Evolutionary conservation across 371 early-diverging fungal genomes (phyloP).

Genomic region (Circinella minor): DNA sequence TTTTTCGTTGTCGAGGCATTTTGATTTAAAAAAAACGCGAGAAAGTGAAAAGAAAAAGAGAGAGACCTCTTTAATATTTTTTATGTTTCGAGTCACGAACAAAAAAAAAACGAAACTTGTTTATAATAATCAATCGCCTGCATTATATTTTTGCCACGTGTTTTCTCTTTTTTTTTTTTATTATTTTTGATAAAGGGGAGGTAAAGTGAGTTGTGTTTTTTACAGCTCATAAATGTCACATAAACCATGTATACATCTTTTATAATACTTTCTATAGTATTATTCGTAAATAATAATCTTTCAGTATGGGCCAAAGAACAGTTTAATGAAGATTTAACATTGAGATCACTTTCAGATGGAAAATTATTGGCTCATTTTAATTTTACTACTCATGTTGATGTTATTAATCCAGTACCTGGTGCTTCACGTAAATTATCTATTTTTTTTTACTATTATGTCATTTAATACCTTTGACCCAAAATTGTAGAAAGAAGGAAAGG

Average conservation of each 20-base stretch:
- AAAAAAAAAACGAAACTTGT: too few species aligned
- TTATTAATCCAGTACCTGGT: constrained; percentile 25
- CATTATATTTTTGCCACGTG: background rate
- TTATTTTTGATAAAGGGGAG: background rate
- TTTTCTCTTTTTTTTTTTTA: background rate
- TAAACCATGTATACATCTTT: too few species aligned
- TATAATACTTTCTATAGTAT: too few species aligned
- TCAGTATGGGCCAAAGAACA: constrained; percentile 20
- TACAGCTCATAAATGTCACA: too few species aligned
- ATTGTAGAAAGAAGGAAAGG: too few species aligned
- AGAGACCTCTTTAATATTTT: too few species aligned
- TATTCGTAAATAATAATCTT: background rate
- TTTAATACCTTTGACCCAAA: too few species aligned
- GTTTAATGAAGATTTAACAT: constrained; percentile 67
- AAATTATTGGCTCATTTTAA: constrained; percentile 81
- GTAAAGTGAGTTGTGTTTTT: background rate
- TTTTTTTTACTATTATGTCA: background rate
- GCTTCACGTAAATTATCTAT: constrained; percentile 25
- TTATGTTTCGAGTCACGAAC: background rate
- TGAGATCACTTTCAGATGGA: constrained; percentile 75
- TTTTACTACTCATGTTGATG: constrained; percentile 61
- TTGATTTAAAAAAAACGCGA: background rate
- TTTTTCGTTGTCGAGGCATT: constrained; percentile 4
- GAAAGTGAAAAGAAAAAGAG: background rate
- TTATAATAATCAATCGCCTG: too few species aligned